Base-by-base conservation (phyloP, 1,139 yeast species). In the Scheffersomyces insectosa region DNA sequence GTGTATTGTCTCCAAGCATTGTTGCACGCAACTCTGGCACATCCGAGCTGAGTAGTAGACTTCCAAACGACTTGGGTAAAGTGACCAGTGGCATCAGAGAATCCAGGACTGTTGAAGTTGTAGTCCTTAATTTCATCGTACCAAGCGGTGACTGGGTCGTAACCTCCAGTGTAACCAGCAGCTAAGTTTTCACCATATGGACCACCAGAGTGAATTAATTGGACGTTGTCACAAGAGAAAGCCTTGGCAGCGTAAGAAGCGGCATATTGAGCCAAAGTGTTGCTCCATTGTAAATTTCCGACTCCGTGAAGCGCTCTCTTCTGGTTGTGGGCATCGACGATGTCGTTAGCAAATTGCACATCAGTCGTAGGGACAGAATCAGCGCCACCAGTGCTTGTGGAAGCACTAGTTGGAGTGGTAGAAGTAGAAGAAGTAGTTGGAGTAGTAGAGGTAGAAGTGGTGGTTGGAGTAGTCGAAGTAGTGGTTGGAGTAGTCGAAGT, bases 41-140 rank as follows among this genome's bases (percentile, higher is more conserved):
- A 84, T 32, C 89, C 89, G 33, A 84, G 62, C 48, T 74, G 62
- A 27, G 78, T 62, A 34, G 84, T 65, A 6, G 71, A 52, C 49
- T 76, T 76, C 90, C 90, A 84, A n/a, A 84, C 76, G 38, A 83
- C 58, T 62, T 83, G 89, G 11, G 89, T 83, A 66, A 83, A 84
- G 60, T 84, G 90, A 37, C 87, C 86, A 20, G 78, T 70, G 12
- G 66, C 63, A 43, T 66, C 70, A 43, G 67, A 58, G 57, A 64
- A 64, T 9, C 77, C 77, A 33, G 83, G 81, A 43, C 68, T 60
- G 38, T 48, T 44, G 66, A 56, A 80, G 62, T 76, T 64, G 65
- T 82, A 84, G 45, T 61, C 48, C n/a, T 55, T 45, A 52, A 80
- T 82, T 66, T 83, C 89, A 49, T 70, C 63, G 62, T 83, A 83